Conservation (phyloP, 371 early-diverging fungal genomes). For the Mucor lusitanicus region DNA sequence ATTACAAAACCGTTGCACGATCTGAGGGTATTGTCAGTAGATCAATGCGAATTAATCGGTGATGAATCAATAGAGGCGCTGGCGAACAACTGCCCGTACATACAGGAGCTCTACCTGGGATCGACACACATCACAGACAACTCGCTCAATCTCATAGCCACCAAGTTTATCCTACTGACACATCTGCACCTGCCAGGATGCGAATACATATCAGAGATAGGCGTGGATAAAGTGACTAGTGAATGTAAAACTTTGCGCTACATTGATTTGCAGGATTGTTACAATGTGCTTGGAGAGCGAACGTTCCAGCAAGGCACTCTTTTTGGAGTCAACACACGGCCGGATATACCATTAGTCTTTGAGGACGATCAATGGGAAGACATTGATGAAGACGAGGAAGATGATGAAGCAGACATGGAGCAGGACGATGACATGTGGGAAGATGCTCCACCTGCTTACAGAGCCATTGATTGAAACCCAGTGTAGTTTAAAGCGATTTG, state of each 20-base stretch:
- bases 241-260: constrained; percentile 12
- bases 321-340: neutral
- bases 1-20: constrained; percentile 10
- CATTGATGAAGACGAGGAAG: constrained; percentile 3
- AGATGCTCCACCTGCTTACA: neutral
- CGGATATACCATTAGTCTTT: neutral
- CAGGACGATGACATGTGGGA: neutral
- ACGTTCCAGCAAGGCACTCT: neutral
- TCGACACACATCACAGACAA: constrained; percentile 19
- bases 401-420: neutral
- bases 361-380: constrained; percentile 14
- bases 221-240: constrained; percentile 5
- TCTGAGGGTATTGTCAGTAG: constrained; percentile 15
- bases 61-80: constrained; percentile 11
- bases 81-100: constrained; percentile 3
- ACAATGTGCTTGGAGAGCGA: constrained; percentile 14
- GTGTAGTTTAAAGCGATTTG: neutral
- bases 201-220: constrained; percentile 16
- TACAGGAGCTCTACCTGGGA: constrained; percentile 18
- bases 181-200: constrained; percentile 13
- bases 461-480: neutral
- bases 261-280: constrained; percentile 19
- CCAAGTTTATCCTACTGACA: constrained; percentile 2
- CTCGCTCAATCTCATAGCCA: constrained; percentile 5
- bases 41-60: constrained; percentile 15